A percentile compares a stretch with the other conserved stretches of the same genome.
These are phyloP conservation scores for Phaffomyces opuntiae DNA, from an alignment of 805 yeast genomes.

Conservation along the genomic window DNA sequence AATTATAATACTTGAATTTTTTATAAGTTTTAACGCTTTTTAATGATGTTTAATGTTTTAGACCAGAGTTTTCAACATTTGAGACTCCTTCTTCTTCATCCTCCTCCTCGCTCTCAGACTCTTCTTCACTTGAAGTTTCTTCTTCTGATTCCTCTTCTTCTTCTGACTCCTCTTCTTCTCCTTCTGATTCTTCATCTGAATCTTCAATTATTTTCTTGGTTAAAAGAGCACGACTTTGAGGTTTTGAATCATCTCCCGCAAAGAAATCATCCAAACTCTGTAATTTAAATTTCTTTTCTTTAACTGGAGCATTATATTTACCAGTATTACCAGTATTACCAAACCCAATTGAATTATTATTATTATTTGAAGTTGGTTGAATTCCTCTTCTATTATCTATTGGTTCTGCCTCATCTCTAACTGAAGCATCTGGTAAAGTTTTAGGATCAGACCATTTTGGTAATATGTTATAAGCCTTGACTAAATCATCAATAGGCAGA, in stretches of 20 bases:
- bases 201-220: constrained; percentile 15
- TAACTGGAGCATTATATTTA: constrained; percentile 3
- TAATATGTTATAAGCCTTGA: constrained; percentile 22
- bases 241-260: constrained; percentile 33
- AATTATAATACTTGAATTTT: no score
- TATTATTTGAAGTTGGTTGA: neutral
- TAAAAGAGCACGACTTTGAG: constrained; percentile 1
- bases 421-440: constrained; percentile 24
- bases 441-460: constrained; percentile 40
- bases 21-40: no score
- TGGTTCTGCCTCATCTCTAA: constrained; percentile 32
- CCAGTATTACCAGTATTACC: neutral
- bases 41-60: no score
- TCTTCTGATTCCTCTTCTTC: neutral
- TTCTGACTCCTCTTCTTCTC: constrained; percentile 17
- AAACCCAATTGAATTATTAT: neutral
- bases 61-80: constrained; percentile 5
- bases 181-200: constrained; percentile 15
- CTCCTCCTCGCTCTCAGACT: neutral
- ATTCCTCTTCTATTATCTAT: constrained; percentile 32
- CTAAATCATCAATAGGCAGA: constrained; percentile 19
- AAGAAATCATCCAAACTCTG: constrained; percentile 88
- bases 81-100: constrained; percentile 24
- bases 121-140: neutral
- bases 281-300: constrained; percentile 41